Evolutionary conservation across 176 grass and related monocot genomes (phyloP).

Genomic region (Echinochloa phyllopogon): DNA sequence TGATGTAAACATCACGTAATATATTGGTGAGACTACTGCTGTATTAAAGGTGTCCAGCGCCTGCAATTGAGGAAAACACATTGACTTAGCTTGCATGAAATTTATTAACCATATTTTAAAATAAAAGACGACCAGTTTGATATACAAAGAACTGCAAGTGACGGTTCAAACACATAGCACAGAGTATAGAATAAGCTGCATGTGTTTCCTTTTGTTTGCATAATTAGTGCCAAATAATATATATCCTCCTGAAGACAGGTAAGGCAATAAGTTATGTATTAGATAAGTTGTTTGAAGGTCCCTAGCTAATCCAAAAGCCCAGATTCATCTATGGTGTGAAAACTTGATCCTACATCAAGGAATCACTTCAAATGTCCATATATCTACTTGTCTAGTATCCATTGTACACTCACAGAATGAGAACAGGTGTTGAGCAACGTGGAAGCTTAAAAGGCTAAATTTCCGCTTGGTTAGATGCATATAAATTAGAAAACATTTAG

Average conservation of each 20-base stretch:
- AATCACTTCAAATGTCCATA: slow-evolving; percentile 14
- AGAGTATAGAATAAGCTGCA: background rate
- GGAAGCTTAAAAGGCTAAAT: slow-evolving; percentile 23
- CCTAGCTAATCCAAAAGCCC: slow-evolving; percentile 15
- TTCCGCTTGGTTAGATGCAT: background rate
- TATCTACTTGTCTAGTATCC: background rate
- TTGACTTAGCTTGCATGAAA: slow-evolving; percentile 17
- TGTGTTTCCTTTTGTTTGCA: background rate
- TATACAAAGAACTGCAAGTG: background rate
- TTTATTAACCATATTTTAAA: slow-evolving; percentile 10
- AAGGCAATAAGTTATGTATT: background rate
- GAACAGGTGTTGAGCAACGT: background rate
- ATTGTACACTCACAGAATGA: slow-evolving; percentile 9
- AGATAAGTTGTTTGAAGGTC: background rate
- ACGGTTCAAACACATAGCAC: slow-evolving; percentile 9
- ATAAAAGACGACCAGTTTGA: background rate
- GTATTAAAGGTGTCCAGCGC: slow-evolving; percentile 89
- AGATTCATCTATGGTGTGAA: slow-evolving; percentile 10
- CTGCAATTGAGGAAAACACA: slow-evolving; percentile 53
- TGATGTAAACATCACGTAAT: slow-evolving; percentile 92
- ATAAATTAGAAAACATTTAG: slow-evolving; percentile 8
- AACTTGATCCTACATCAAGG: slow-evolving; percentile 4
- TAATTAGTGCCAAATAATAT: background rate
- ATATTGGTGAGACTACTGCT: slow-evolving; percentile 88
- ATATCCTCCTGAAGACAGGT: background rate